Evolutionary conservation across 1,139 yeast genomes (phyloP), one percentile per base, ranked within the genome.

Genomic region (Scheffersomyces stambukii): DNA sequence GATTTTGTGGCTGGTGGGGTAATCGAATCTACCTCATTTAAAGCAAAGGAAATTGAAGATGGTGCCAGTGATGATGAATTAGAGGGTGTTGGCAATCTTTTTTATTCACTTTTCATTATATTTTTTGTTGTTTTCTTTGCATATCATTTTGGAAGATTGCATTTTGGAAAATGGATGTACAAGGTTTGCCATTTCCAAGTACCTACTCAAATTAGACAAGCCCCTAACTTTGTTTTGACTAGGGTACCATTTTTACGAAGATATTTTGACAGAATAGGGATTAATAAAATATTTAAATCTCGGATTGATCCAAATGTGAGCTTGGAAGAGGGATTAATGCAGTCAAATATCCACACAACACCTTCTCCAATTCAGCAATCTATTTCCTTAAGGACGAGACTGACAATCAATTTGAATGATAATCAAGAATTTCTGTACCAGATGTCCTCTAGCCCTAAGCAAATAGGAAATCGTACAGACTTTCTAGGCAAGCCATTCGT

Each of bases 341-440:
- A 16, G n/a, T 17, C 12, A n/a, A 25, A 27, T 21, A 17, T n/a
- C n/a, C n/a, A n/a, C n/a, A n/a, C n/a, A n/a, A 21, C 19, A 10
- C 25, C 16, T 22, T 22, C 19, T 12, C 23, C 19, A 26, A 14
- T 19, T 20, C 8, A 22, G n/a, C 19, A 20, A 14, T 15, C 46
- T 5, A 43, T 57, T 0, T 64, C 59, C 10, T 50, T 67, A 13
- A 45, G 74, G 25, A 67, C 74, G 0, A 42, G 74, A 33, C 67
- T 69, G 35, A 50, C 59, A 4, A 55, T 64, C 16, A 64, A 54
- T 23, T 53, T 67, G 31, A 41, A 46, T 16, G 64, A 54, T 8
- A 42, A 43, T 11, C 45, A n/a, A n/a, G n/a, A n/a, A n/a, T n/a
- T n/a, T n/a, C n/a, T n/a, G n/a, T n/a, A n/a, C n/a, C n/a, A n/a